Conservation (phyloP, 345 rosid genomes). For the Heritiera littoralis region DNA sequence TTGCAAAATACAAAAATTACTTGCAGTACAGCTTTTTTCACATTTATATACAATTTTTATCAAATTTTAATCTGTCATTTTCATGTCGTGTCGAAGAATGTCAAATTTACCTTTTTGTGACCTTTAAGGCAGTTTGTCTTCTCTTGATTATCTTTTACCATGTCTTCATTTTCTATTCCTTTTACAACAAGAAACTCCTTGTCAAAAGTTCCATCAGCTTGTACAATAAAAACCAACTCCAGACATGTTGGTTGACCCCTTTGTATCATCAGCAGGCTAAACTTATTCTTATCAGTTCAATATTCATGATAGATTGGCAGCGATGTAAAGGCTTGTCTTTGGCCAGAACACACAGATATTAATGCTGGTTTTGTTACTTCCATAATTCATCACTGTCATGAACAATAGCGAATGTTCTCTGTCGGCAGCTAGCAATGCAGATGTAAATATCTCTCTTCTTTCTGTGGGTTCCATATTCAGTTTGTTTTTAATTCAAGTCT, state of each 20-base stretch:
- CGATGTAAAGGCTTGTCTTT: constrained; percentile 10
- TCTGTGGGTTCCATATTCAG: constrained; percentile 14
- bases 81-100: no score
- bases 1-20: no score
- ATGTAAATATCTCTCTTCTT: background rate
- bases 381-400: constrained; percentile 11
- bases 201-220: background rate
- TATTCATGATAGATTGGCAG: background rate
- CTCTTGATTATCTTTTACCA: background rate
- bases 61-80: no score
- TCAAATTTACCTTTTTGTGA: no score
- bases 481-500: constrained; percentile 1
- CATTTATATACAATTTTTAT: no score
- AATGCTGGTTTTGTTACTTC: background rate
- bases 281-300: background rate
- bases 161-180: background rate
- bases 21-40: background rate
- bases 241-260: background rate
- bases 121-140: background rate
- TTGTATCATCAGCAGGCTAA: background rate
- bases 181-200: background rate
- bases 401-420: constrained; percentile 20
- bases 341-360: constrained; percentile 28
- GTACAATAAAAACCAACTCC: background rate
- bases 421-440: constrained; percentile 31